These are phyloP conservation scores for Linnemannia zychae DNA, from an alignment of 192 early-diverging fungal species.

Conservation along the genomic window DNA sequence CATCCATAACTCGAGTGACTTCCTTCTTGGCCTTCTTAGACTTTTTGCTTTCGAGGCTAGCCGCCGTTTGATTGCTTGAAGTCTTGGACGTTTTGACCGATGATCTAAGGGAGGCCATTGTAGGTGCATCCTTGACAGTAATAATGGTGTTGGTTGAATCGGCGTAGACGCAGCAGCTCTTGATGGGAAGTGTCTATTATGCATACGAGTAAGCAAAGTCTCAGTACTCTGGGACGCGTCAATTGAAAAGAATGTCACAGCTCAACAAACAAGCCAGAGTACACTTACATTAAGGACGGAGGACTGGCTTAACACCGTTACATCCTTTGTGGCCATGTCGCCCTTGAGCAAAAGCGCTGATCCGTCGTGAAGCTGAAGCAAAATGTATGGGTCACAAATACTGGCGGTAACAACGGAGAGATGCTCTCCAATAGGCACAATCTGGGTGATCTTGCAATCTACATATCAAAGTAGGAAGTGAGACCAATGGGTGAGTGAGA, in stretches of 20 bases:
- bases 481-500: not conserved
- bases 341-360: constrained; percentile 71
- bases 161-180: constrained; percentile 49
- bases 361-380: constrained; percentile 77
- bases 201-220: not conserved
- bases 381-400: constrained; percentile 86
- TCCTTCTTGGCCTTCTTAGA: constrained; percentile 40
- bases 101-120: constrained; percentile 47
- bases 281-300: constrained; percentile 59
- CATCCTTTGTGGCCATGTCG: constrained; percentile 63
- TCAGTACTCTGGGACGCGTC: not conserved
- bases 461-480: not conserved
- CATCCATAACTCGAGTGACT: constrained; percentile 25
- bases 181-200: constrained; percentile 36
- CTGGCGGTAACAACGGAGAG: constrained; percentile 76
- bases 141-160: constrained; percentile 30
- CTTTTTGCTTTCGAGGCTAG: constrained; percentile 15
- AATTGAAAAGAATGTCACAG: not conserved
- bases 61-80: not conserved
- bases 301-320: constrained; percentile 52
- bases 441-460: constrained; percentile 70
- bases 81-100: not conserved
- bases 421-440: constrained; percentile 60
- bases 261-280: not conserved
- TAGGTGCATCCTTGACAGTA: constrained; percentile 46